Evolutionary conservation across 2,329 filamentous ascomycete genomes (phyloP).

Genomic region (Diaporthe sp.): DNA sequence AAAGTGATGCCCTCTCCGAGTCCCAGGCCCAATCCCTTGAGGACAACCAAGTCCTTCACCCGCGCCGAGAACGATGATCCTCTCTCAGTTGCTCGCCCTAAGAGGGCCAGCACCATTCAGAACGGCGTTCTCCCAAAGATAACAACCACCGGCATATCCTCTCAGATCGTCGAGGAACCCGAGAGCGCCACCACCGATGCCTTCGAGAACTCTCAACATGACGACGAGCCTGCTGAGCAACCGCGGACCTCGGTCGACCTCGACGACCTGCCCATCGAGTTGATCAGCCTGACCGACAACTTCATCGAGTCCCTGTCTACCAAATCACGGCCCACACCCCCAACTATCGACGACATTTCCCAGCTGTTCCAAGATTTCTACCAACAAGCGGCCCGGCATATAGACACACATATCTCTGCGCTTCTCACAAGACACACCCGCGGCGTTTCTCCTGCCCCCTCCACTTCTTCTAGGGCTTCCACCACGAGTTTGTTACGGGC

Average conservation of each 20-base stretch:
- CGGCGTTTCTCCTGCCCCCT: conserved; percentile 70
- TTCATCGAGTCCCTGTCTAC: conserved; percentile 93
- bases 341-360: conserved; percentile 85
- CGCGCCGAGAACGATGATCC: conserved; percentile 39
- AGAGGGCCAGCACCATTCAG: conserved; percentile 63
- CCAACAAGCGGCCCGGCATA: conserved; percentile 81
- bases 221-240: conserved; percentile 62
- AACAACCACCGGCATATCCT: conserved; percentile 27
- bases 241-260: conserved; percentile 76
- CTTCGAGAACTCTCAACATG: conserved; percentile 63
- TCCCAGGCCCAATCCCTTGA: conserved; percentile 46
- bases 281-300: conserved; percentile 90
- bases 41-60: conserved; percentile 49
- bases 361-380: conserved; percentile 98
- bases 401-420: conserved; percentile 87
- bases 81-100: conserved; percentile 48
- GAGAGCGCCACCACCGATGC: conserved; percentile 56
- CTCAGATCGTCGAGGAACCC: conserved; percentile 43
- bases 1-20: conserved; percentile 39
- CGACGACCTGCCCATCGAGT: conserved; percentile 93
- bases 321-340: conserved; percentile 87
- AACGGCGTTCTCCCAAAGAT: conserved; percentile 52
- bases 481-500: conserved; percentile 69
- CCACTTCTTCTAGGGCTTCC: conserved; percentile 69
- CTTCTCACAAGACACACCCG: conserved; percentile 82